phyloP scores from a whole-genome alignment of 176 grass and related monocot species.

The Triticum timopheevii region DNA sequence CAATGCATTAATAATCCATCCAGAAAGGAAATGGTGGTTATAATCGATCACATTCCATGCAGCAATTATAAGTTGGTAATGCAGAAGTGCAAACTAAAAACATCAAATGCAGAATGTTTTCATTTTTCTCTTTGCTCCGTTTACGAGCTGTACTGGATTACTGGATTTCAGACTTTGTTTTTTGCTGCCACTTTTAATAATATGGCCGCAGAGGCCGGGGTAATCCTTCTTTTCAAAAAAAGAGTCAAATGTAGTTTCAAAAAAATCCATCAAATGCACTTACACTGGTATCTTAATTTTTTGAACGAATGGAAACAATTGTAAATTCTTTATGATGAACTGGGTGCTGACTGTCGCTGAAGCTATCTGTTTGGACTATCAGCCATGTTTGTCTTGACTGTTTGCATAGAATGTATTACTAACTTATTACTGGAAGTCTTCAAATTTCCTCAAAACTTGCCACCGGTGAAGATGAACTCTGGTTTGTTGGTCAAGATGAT shows the following conservation, averaged over 20 bases:
- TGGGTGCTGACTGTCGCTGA: background rate
- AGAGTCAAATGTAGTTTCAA: too few species aligned
- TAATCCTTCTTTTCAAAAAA: too few species aligned
- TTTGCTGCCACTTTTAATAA: too few species aligned
- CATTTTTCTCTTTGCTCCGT: too few species aligned
- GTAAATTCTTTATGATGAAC: background rate
- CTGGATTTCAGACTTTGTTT: too few species aligned
- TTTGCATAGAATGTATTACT: conserved; percentile 4
- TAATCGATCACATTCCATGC: background rate
- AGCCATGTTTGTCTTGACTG: background rate
- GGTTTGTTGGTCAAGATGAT: background rate
- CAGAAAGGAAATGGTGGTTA: background rate
- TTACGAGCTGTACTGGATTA: too few species aligned
- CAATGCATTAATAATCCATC: background rate
- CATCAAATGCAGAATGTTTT: background rate
- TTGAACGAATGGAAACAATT: background rate
- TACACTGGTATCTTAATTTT: background rate
- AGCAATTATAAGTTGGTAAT: background rate
- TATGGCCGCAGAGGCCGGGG: too few species aligned
- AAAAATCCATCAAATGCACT: background rate
- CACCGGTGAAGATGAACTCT: conserved; percentile 16
- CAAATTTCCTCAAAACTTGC: conserved; percentile 4
- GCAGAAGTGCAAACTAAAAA: background rate
- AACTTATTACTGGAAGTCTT: conserved; percentile 8
- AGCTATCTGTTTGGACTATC: background rate